phyloP scores from a whole-genome alignment of 768 basidiomycete species.

The Phlebiopsis flavidoalba region DNA sequence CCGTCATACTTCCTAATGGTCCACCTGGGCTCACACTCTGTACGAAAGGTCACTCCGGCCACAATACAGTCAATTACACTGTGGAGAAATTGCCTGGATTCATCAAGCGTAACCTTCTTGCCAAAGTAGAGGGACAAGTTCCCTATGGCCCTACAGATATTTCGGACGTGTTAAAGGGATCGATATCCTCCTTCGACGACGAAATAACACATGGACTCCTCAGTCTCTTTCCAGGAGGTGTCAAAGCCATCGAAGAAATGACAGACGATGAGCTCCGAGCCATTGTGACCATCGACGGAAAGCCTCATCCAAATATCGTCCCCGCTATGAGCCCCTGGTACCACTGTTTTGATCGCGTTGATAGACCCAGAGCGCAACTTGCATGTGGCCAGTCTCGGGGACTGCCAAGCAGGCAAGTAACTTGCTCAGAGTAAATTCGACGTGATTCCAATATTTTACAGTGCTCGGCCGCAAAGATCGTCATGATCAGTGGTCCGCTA shows the following conservation, averaged over 20 bases:
- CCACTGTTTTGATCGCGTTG: slow-evolving; percentile 45
- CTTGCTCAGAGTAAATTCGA: neutral
- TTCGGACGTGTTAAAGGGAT: slow-evolving; percentile 31
- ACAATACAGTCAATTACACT: slow-evolving; percentile 39
- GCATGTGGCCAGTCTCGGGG: slow-evolving; percentile 55
- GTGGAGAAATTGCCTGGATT: slow-evolving; percentile 33
- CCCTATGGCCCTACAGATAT: slow-evolving; percentile 22
- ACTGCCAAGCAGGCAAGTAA: slow-evolving; percentile 44
- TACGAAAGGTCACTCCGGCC: slow-evolving; percentile 29
- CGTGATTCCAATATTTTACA: slow-evolving; percentile 12
- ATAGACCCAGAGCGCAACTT: slow-evolving; percentile 40
- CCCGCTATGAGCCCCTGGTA: slow-evolving; percentile 49
- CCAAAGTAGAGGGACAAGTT: slow-evolving; percentile 24
- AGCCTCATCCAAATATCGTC: slow-evolving; percentile 31
- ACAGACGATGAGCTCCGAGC: slow-evolving; percentile 53
- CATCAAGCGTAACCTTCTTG: slow-evolving; percentile 22
- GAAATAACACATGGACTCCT: slow-evolving; percentile 36
- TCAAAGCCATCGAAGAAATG: slow-evolving; percentile 36
- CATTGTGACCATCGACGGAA: slow-evolving; percentile 36
- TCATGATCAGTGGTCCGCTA: slow-evolving; percentile 32
- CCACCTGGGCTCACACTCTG: neutral
- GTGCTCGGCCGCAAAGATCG: slow-evolving; percentile 36
- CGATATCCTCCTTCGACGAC: slow-evolving; percentile 36
- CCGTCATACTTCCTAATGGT: slow-evolving; percentile 28
- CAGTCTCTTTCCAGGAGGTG: slow-evolving; percentile 49